phyloP scores from a whole-genome alignment of 1,284 basidiomycete genomes.

The Quambalaria eucalypti region DNA sequence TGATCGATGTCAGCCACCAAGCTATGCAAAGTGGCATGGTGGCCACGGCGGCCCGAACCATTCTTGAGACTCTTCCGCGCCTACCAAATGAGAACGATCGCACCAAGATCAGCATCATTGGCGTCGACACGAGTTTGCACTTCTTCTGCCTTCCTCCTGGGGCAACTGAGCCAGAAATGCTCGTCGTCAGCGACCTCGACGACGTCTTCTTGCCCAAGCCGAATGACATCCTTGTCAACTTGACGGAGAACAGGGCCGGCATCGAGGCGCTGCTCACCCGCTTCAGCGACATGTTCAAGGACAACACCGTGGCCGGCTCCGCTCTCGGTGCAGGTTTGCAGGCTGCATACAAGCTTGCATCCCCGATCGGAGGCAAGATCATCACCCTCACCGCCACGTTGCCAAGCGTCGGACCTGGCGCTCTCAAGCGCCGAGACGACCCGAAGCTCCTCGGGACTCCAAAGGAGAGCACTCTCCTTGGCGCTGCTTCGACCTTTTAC shows the following conservation, averaged over 20 bases:
- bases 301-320: conserved; percentile 79
- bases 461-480: conserved; percentile 56
- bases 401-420: conserved; percentile 79
- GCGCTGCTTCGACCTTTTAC: conserved; percentile 75
- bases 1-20: conserved; percentile 88
- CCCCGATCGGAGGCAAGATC: conserved; percentile 90
- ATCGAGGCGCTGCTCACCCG: conserved; percentile 73
- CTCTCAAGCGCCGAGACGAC: conserved; percentile 92
- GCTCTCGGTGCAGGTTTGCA: conserved; percentile 92
- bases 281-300: conserved; percentile 92
- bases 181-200: conserved; percentile 91
- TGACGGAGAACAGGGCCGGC: conserved; percentile 71
- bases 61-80: conserved; percentile 86
- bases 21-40: conserved; percentile 75
- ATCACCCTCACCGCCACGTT: conserved; percentile 77
- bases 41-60: conserved; percentile 87
- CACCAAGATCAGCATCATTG: conserved; percentile 86
- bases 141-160: conserved; percentile 86
- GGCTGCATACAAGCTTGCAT: conserved; percentile 88
- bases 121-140: conserved; percentile 83
- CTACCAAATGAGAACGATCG: conserved; percentile 89
- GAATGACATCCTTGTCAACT: conserved; percentile 85
- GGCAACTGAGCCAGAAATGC: conserved; percentile 76
- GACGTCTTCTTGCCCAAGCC: conserved; percentile 97
- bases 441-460: conserved; percentile 88